phyloP scores from a whole-genome alignment of 345 rosid genomes.

The Bretschneidera sinensis region DNA sequence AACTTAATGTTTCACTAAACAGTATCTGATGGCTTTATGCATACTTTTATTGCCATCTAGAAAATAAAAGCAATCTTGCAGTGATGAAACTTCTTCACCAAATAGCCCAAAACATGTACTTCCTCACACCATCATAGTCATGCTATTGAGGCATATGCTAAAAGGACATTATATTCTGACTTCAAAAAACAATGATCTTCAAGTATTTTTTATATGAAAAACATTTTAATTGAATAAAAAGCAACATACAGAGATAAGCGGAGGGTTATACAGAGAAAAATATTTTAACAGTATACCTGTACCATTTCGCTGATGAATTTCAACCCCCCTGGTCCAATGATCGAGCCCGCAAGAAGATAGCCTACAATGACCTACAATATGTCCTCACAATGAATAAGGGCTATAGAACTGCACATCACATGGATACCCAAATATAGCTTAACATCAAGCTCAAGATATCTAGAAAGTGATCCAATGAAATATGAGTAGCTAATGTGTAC shows the following conservation, averaged over 20 bases:
- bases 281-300: slow-evolving; percentile 53
- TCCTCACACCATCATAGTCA: neutral
- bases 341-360: slow-evolving; percentile 94
- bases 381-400: neutral
- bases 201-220: too few species aligned
- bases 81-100: too few species aligned
- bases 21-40: neutral
- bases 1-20: neutral
- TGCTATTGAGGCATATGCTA: too few species aligned
- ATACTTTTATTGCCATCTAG: neutral
- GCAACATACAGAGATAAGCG: too few species aligned
- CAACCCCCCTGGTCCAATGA: slow-evolving; percentile 97
- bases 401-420: slow-evolving; percentile 4
- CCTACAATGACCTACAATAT: slow-evolving; percentile 81
- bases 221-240: too few species aligned
- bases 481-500: slow-evolving; percentile 4
- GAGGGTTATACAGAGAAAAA: too few species aligned
- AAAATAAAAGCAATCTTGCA: too few species aligned
- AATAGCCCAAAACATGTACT: neutral
- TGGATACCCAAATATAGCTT: slow-evolving; percentile 13
- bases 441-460: slow-evolving; percentile 4
- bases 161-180: neutral
- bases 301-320: slow-evolving; percentile 98
- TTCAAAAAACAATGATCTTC: neutral
- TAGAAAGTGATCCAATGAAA: neutral